These are phyloP conservation scores for Phytophthora niederhauseri DNA, from an alignment of 352 stramenopile species.

Conservation along the genomic window DNA sequence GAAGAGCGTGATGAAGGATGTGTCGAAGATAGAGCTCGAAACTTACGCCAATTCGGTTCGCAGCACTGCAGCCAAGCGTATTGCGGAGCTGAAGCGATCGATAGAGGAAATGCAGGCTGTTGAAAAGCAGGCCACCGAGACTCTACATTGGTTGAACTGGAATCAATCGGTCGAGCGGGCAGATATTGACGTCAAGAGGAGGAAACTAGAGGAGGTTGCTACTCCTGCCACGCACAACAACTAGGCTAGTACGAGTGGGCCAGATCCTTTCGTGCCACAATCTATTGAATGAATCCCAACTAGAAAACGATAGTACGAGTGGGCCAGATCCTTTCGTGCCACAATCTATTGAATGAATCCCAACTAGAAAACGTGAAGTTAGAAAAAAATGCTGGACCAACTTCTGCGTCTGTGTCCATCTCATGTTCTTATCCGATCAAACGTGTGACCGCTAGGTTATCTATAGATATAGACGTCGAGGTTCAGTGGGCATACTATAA, in stretches of 20 bases:
- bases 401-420: background rate
- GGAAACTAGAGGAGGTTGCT: constrained; percentile 4
- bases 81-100: constrained; percentile 1
- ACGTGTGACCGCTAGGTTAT: too few species aligned
- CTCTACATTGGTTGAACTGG: background rate
- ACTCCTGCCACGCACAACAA: background rate
- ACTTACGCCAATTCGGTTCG: constrained; percentile 1
- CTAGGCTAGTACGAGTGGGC: background rate
- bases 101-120: background rate
- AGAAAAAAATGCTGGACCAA: too few species aligned
- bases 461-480: background rate
- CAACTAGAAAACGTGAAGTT: too few species aligned
- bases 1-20: background rate
- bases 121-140: background rate
- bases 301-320: too few species aligned
- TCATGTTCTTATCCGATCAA: background rate
- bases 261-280: background rate
- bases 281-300: background rate
- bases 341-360: too few species aligned
- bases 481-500: background rate
- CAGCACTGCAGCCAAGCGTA: background rate
- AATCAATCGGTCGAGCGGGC: background rate
- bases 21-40: background rate
- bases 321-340: too few species aligned
- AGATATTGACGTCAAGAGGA: constrained; percentile 1